Conservation (phyloP, 306 rosid genomes). For the Lathyrus oleraceus region DNA sequence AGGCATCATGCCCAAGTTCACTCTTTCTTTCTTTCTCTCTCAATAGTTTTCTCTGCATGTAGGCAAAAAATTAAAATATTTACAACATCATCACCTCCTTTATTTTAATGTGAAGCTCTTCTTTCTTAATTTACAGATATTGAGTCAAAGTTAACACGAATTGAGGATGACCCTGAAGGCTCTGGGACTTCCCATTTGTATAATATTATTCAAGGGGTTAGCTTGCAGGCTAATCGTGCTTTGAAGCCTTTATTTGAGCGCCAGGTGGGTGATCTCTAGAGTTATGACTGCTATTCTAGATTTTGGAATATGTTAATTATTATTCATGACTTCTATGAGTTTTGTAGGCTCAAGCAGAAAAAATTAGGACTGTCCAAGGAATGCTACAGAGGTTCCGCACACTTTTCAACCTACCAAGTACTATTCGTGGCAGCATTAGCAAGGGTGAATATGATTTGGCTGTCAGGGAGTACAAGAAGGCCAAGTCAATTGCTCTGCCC, state of each 20-base stretch:
- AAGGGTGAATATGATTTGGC: conserved; percentile 99
- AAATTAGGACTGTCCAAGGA: conserved; percentile 97
- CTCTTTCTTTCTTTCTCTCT: conserved; percentile 10
- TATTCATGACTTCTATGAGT: conserved; percentile 32
- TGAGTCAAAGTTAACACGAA: conserved; percentile 87
- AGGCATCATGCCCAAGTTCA: conserved; percentile 24
- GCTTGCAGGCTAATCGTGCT: conserved; percentile 86
- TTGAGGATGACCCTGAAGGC: conserved; percentile 99
- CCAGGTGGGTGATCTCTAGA: conserved; percentile 66
- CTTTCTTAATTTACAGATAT: conserved; percentile 59
- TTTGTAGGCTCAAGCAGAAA: conserved; percentile 94
- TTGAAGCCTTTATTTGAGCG: conserved; percentile 92
- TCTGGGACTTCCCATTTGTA: conserved; percentile 93
- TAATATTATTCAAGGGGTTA: conserved; percentile 81
- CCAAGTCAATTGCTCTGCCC: conserved; percentile 93
- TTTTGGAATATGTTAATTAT: conserved; percentile 28
- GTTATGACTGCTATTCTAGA: conserved; percentile 39
- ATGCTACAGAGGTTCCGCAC: conserved; percentile 99
- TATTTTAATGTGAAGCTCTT: conserved; percentile 36
- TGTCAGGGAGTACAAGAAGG: conserved; percentile 98
- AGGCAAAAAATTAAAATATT: conserved; percentile 25
- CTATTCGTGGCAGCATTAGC: conserved; percentile 89
- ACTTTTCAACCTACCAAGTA: conserved; percentile 90
- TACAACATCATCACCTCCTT: conserved; percentile 5
- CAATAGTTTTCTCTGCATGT: conserved; percentile 3